phyloP scores from a whole-genome alignment of 257 asterid species.

The Nicotiana obtusifolia region DNA sequence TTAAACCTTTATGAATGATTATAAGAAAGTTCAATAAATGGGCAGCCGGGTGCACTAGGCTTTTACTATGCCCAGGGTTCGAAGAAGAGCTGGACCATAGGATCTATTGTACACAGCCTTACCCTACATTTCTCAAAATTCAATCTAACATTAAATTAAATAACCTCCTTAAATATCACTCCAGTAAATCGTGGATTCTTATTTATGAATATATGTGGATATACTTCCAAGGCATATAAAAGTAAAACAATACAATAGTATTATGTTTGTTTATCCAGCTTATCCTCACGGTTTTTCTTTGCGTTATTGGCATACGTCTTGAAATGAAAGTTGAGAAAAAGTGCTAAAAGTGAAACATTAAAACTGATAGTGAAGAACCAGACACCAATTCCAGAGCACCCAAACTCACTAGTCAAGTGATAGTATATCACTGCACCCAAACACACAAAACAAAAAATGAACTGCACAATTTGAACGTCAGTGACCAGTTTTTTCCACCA shows the following conservation, averaged over 20 bases:
- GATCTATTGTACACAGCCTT: too few species aligned
- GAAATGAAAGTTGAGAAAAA: constrained; percentile 57
- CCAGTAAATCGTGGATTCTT: too few species aligned
- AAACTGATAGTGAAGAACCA: constrained; percentile 75
- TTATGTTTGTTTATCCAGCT: neutral
- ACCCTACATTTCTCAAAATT: too few species aligned
- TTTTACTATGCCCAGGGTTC: too few species aligned
- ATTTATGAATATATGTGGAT: too few species aligned
- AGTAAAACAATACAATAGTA: neutral
- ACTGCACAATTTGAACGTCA: constrained; percentile 62
- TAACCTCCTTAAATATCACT: too few species aligned
- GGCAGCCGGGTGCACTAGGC: too few species aligned
- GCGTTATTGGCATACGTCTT: constrained; percentile 48
- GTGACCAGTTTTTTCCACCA: constrained; percentile 83
- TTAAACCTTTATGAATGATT: too few species aligned
- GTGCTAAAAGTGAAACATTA: constrained; percentile 60
- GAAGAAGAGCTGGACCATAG: too few species aligned
- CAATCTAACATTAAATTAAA: too few species aligned
- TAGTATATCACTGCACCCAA: constrained; percentile 63
- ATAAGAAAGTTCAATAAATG: too few species aligned
- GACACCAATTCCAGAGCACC: constrained; percentile 65
- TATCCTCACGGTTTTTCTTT: neutral
- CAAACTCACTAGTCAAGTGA: constrained; percentile 49
- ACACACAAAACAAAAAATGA: constrained; percentile 48
- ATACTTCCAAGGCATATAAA: too few species aligned